phyloP scores from a whole-genome alignment of 73 alveolate genomes.

The Paramecium sonneborni region DNA sequence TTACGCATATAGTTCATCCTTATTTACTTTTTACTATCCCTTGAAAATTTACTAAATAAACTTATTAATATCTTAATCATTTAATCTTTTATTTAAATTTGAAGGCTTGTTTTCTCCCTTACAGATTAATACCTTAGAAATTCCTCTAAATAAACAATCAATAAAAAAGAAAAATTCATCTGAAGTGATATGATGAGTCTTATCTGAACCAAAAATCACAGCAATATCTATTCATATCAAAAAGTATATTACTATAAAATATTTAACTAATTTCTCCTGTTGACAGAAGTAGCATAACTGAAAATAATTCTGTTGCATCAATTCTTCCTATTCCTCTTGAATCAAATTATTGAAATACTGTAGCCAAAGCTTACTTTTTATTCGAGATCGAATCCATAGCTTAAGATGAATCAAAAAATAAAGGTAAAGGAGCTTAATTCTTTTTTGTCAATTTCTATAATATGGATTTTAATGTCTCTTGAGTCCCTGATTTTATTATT shows the following conservation, averaged over 20 bases:
- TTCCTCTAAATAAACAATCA: slow-evolving; percentile 53
- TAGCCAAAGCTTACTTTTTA: slow-evolving; percentile 22
- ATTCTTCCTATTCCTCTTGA: slow-evolving; percentile 59
- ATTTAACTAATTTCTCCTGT: slow-evolving; percentile 49
- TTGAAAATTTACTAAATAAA: slow-evolving; percentile 2
- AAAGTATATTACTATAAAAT: not conserved
- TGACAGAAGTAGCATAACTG: slow-evolving; percentile 16
- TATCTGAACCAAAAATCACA: slow-evolving; percentile 40
- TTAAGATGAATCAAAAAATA: slow-evolving; percentile 26
- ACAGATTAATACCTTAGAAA: slow-evolving; percentile 41
- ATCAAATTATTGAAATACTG: slow-evolving; percentile 6
- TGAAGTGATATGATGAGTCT: slow-evolving; percentile 24
- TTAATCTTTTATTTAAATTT: slow-evolving; percentile 13
- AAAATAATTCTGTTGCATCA: slow-evolving; percentile 53
- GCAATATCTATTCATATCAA: slow-evolving; percentile 13
- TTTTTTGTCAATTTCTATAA: slow-evolving; percentile 27
- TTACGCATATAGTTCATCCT: slow-evolving; percentile 42
- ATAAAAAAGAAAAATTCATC: slow-evolving; percentile 49
- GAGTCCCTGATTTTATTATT: not conserved
- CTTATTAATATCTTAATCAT: slow-evolving; percentile 23
- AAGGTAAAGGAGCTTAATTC: slow-evolving; percentile 41
- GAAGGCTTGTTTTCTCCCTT: slow-evolving; percentile 32
- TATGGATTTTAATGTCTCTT: slow-evolving; percentile 38
- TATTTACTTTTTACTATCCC: not conserved
- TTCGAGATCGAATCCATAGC: slow-evolving; percentile 39